Base-by-base conservation (phyloP, 1,284 basidiomycete genomes). In the Xanthoconium separans region DNA sequence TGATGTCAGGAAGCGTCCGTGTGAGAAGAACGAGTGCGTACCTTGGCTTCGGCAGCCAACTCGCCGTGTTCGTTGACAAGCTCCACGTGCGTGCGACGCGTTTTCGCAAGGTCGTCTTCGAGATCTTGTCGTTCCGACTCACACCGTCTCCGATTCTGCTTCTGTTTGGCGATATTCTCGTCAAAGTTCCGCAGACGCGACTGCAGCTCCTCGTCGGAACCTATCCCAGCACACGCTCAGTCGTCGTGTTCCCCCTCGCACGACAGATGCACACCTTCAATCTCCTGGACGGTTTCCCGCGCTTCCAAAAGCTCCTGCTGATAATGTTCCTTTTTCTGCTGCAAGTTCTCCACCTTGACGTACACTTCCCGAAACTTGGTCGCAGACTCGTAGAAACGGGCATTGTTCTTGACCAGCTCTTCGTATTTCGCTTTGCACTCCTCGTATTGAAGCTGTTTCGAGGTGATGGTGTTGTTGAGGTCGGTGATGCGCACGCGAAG, bases 331-430 rank as follows among this genome's bases (percentile, higher is more conserved):
- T 87, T 89, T 63, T 82, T 81, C 55, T 84, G 77, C 53, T 89
- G 78, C 47, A 95, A 72, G 45, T 78, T 79, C 55, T 91, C 84
- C 18, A 89, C 84, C 56, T 84, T 83, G 48, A 87, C 74, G 64
- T 93, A 93, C 45, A 91, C 82, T 67, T 94, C 87, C 37, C 89
- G 83, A 70, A 98, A 98, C 62, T 89, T 88, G 16, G 85, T 84
- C 2, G 93, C 89, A 45, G 87, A 81, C 52, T 95, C 88, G 64
- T 92, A 89, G 68, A 95, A 92, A 45, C 84, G 82, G 55, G 85
- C 78, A 69, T 99, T 99, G 37, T 85, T 79, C 43, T 81, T 77
- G 44, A 87, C 87, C 39, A 93, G 75, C 16, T 75, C 73, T 27
- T 89, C 82, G 60, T 91, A 87, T 54, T 85, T 72, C 12, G 72